Evolutionary conservation across 2,329 filamentous ascomycete species (phyloP), one percentile per base, ranked within the genome.

Genomic region (Ceratocystis ficicola): DNA sequence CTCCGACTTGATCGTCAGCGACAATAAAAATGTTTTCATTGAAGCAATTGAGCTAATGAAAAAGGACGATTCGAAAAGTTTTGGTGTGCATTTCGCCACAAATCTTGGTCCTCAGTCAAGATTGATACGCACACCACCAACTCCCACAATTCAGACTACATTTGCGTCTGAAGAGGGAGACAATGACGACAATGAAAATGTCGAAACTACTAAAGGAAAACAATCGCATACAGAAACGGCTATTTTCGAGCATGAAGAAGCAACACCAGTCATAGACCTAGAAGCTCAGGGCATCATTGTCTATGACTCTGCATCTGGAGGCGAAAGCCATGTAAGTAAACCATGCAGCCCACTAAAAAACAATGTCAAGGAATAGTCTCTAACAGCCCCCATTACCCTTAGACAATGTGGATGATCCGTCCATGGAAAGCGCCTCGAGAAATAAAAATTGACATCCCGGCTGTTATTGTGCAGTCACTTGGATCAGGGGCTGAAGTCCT

Each of bases 321-420:
- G 86, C 66, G 89, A 94, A 74, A 94, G 90, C 72, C 93, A 97
- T 80, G 90, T 95, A 83, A 80, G 89, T 82, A 10, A 6, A 57
- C 28, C 28, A 28, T 57, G n/a, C 52, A 57, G 8, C 46, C 46
- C 48, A 20, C 48, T 52, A 48, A 48, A 20, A 48, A 22, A n/a
- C 46, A 48, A 20, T 12, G 3, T 41, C 36, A 41, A 41, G 36
- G 36, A 52, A 52, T 12, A 25, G 20, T 15, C 50, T 55, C 22
- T 36, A 30, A 36, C 55, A n/a, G 20, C 30, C 25, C 73, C 76
- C 68, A 60, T 61, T 68, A 67, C 70, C 71, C 2, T 25, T 62
- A 96, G 90, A 95, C 90, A 20, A 99, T 99, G 95, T 99, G 94
- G 94, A 99, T 99, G 91, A 85, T 99, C 70, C 89, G 94, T 69